phyloP scores from a whole-genome alignment of 1,284 basidiomycete species.

The Ganoderma multipileum region DNA sequence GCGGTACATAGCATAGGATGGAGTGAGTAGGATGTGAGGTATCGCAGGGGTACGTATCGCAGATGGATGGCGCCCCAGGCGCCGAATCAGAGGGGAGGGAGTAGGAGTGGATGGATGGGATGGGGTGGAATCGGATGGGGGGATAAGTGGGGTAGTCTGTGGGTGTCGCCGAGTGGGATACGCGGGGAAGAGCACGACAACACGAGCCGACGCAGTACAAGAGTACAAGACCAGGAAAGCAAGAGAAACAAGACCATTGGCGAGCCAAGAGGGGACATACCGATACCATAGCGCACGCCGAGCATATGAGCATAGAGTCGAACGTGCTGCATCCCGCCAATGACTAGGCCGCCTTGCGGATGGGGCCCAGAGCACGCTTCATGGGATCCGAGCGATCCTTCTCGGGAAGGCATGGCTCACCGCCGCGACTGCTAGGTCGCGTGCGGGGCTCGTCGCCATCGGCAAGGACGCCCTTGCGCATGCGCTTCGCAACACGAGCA shows the following conservation, averaged over 20 bases:
- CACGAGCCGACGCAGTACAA: constrained; percentile 1
- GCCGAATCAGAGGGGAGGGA: neutral
- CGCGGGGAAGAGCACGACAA: constrained; percentile 1
- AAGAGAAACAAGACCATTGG: neutral
- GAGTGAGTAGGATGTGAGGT: constrained; percentile 12
- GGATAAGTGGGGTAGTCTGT: constrained; percentile 11
- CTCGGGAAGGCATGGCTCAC: constrained; percentile 30
- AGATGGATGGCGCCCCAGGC: neutral
- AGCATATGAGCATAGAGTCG: neutral
- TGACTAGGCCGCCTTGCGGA: constrained; percentile 13
- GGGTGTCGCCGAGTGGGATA: constrained; percentile 20
- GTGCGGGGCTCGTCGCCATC: constrained; percentile 27
- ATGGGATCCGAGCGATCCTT: constrained; percentile 37
- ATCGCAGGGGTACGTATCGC: constrained; percentile 17
- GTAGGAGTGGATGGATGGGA: neutral
- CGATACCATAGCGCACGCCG: neutral
- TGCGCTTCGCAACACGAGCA: constrained; percentile 28
- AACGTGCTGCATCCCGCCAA: neutral
- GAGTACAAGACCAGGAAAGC: neutral
- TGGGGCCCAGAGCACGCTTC: constrained; percentile 37
- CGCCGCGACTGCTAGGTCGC: constrained; percentile 26
- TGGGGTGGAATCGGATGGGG: neutral
- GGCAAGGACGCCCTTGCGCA: constrained; percentile 25
- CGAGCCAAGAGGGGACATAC: neutral
- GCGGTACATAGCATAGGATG: neutral